These are phyloP conservation scores for Camellia oleifera DNA, from an alignment of 179 eudicot genomes.

Conservation along the genomic window DNA sequence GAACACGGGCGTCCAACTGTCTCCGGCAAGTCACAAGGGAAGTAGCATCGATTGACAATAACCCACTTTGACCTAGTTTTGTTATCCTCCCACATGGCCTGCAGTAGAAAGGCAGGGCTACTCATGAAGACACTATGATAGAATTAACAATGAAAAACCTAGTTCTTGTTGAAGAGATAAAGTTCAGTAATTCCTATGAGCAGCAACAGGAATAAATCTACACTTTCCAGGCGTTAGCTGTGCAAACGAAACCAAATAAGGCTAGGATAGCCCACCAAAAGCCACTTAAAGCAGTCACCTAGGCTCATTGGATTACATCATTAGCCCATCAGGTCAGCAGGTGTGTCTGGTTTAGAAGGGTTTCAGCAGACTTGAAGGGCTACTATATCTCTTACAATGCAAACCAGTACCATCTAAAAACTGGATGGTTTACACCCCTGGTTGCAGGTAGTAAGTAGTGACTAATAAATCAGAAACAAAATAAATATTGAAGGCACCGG, in stretches of 20 bases:
- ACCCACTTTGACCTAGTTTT: conserved; percentile 68
- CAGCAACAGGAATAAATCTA: background rate
- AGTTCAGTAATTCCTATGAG: background rate
- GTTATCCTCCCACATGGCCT: conserved; percentile 98
- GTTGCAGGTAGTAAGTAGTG: conserved; percentile 4
- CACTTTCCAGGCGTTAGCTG: background rate
- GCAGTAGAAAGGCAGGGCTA: conserved; percentile 18
- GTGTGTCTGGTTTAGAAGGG: background rate
- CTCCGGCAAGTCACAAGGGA: conserved; percentile 87
- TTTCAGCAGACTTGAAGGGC: conserved; percentile 12
- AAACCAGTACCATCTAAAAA: background rate
- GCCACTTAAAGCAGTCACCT: background rate
- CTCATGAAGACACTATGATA: conserved; percentile 6
- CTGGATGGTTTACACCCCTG: background rate
- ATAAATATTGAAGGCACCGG: background rate
- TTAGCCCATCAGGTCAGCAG: background rate
- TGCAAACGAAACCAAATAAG: conserved; percentile 4
- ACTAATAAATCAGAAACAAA: background rate
- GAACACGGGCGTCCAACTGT: conserved; percentile 91
- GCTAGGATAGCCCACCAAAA: conserved; percentile 2
- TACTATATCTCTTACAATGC: background rate
- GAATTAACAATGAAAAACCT: background rate
- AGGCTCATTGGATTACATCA: background rate
- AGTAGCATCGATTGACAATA: conserved; percentile 63
- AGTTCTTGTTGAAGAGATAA: background rate